Conservation (phyloP, 2,329 filamentous ascomycete genomes). For the Trichoderma atrobrunneum region DNA sequence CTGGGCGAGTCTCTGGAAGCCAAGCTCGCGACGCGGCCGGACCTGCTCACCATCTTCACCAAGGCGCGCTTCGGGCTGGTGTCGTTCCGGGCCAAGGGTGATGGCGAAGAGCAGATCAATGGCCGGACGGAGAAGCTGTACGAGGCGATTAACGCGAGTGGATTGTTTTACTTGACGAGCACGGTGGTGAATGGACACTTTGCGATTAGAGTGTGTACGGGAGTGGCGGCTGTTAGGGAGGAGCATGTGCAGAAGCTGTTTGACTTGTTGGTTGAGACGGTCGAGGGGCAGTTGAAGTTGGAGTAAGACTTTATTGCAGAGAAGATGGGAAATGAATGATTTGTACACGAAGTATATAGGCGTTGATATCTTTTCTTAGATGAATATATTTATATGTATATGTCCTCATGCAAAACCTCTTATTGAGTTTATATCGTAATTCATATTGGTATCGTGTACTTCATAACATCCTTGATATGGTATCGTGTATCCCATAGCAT, state of each 20-base stretch:
- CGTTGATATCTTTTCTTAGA: background rate
- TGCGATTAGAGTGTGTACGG: constrained; percentile 78
- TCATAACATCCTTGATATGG: background rate
- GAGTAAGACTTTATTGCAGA: background rate
- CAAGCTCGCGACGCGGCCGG: constrained; percentile 55
- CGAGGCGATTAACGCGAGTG: constrained; percentile 68
- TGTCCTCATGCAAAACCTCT: background rate
- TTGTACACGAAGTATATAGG: background rate
- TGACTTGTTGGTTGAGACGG: constrained; percentile 64
- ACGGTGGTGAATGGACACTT: constrained; percentile 70
- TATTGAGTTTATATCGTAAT: background rate
- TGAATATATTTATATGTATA: background rate
- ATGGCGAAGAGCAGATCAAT: constrained; percentile 55
- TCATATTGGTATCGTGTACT: background rate
- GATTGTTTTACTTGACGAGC: constrained; percentile 80
- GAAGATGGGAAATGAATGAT: background rate
- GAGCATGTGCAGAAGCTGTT: constrained; percentile 74
- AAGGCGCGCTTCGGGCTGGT: constrained; percentile 75
- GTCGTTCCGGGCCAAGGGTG: constrained; percentile 61
- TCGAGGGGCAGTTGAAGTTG: constrained; percentile 49
- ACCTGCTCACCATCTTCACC: constrained; percentile 75
- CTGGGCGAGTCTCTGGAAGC: constrained; percentile 69
- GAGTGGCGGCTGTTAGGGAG: constrained; percentile 63
- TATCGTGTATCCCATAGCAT: background rate
- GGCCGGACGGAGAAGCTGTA: constrained; percentile 70